Base-by-base conservation (phyloP, 805 yeast genomes). In the Schizosaccharomyces japonicus region DNA sequence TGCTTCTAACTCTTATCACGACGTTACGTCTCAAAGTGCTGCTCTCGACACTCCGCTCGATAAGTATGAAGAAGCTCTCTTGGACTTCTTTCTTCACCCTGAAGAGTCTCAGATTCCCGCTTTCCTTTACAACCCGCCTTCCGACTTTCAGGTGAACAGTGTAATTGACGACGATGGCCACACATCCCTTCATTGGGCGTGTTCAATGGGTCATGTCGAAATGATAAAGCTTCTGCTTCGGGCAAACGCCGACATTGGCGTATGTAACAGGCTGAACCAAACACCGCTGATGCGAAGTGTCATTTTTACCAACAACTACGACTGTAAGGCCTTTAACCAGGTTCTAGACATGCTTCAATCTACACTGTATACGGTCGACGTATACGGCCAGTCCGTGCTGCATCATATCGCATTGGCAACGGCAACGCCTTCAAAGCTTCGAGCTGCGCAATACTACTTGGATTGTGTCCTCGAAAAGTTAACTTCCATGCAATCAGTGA, bases 121-220 rank as follows among this genome's bases (percentile, higher is more conserved):
- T 23, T 75, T 80, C 56, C 63, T 81, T 13, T 63, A 70, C 33
- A 68, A 73, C 53, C 78, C 82, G 0, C 76, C 80, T 1, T 66
- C 69, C 23, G 78, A 72, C 48, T 76, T 79, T 55, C 73, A 80
- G 53, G 70, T 80, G 51, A 71, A 77, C 64, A 81, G 79, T 48
- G 76, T 83, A 3, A 81, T 90, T 25, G 98, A 90, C 59, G 85
- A 81, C 50, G 95, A 90, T 57, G 92, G 94, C 1, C 92, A 90
- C 58, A 80, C 95, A 0, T 79, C 94, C 1, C 75, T 90, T 54
- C 98, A 90, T 62, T 90, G 96, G 95, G 94, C 96, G 0, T 83
- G 95, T 51, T 80, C 96, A 1, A 83, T 90, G 72, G 98, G 96
- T 3, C 81, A 78, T 58, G 62, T 78, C 30, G 71, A 70, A 44